These are phyloP conservation scores for Maudiozyma serrabonitensis DNA, from an alignment of 805 yeast species.

Conservation along the genomic window DNA sequence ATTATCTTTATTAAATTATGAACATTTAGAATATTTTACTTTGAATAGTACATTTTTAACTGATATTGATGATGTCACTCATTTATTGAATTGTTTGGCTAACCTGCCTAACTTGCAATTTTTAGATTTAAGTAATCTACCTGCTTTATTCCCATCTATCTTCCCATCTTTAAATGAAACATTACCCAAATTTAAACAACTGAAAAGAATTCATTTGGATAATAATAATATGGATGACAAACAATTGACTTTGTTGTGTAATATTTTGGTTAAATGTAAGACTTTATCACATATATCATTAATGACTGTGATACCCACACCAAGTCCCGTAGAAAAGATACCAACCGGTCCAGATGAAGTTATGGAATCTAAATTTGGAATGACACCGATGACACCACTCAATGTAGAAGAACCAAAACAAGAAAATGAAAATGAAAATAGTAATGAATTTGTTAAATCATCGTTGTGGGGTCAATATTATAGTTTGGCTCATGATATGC, in stretches of 20 bases:
- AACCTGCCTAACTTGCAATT: slow-evolving; percentile 52
- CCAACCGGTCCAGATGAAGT: not conserved
- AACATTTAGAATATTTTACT: slow-evolving; percentile 41
- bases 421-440: not conserved
- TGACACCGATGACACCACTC: not conserved
- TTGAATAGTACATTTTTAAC: slow-evolving; percentile 53
- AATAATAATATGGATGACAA: slow-evolving; percentile 49
- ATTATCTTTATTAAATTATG: slow-evolving; percentile 12
- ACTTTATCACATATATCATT: slow-evolving; percentile 60
- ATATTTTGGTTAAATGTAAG: slow-evolving; percentile 59
- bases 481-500: slow-evolving; percentile 57
- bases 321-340: not conserved
- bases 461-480: slow-evolving; percentile 57
- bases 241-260: slow-evolving; percentile 51
- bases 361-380: not conserved
- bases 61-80: slow-evolving; percentile 41
- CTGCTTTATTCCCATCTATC: slow-evolving; percentile 54
- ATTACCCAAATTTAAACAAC: slow-evolving; percentile 56
- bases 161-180: slow-evolving; percentile 48
- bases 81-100: slow-evolving; percentile 41
- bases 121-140: slow-evolving; percentile 66
- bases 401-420: not conserved
- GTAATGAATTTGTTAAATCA: slow-evolving; percentile 33
- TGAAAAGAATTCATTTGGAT: slow-evolving; percentile 65
- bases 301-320: slow-evolving; percentile 37